Evolutionary conservation across 139 green algal genomes (phyloP), one percentile per base, ranked within the genome.

Genomic region (Coelastrella sp.): DNA sequence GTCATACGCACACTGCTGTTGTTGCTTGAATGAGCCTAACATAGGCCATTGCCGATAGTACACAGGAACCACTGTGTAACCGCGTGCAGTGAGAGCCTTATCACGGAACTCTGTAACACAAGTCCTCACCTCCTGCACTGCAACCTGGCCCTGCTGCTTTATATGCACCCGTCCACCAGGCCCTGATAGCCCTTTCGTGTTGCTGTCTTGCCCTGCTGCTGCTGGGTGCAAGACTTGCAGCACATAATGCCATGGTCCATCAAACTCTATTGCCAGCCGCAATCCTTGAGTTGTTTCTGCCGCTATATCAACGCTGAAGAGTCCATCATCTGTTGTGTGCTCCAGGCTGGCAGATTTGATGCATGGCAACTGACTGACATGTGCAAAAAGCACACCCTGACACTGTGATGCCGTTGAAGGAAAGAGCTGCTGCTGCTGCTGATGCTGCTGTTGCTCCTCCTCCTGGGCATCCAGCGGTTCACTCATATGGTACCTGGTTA

Each of bases 231-330:
- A 7, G 24, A 87, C 81, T 25, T 17, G 22, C 49, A 85, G 4
- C 9, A 9, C 14, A 25, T 81, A 88, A n/a, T 88, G 84, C 6
- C 10, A 58, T 7, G 84, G 84, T 7, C 84, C 84, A 58, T 88
- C 84, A 82, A 81, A 80, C 68, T 88, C 84, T 11, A 88, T 58
- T 11, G 84, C 84, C 20, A 88, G 56, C 49, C 25, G 35, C 7
- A 14, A 49, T 10, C 84, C 84, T 11, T 56, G 19, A 11, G 58
- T n/a, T 7, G 68, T 81, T 49, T 56, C 49, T 57, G 68, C 84
- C 15, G 24, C 84, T 9, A 80, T 57, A 17, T 88, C 84, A 6
- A 88, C 20, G 3, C 25, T 56, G 56, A 88, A 88, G 19, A 81
- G 12, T 4, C 84, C 68, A 25, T 88, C 84, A 6, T 19, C 68